Evolutionary conservation across 2,329 filamentous ascomycete genomes (phyloP).

Genomic region (Westerdykella aurantiaca): DNA sequence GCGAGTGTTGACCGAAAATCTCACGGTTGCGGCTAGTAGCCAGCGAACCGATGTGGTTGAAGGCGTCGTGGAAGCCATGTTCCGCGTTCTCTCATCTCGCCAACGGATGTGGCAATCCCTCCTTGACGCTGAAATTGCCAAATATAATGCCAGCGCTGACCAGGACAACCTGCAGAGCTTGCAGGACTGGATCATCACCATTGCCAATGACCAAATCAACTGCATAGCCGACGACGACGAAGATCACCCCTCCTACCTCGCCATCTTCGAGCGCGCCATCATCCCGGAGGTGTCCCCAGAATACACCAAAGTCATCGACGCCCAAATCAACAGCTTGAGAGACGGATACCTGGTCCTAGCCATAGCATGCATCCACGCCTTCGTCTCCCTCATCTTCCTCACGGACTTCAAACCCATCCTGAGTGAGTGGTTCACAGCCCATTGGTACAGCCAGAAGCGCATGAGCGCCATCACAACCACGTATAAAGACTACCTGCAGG

Average conservation of each 20-base stretch:
- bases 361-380: slow-evolving; percentile 85
- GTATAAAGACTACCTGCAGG: slow-evolving; percentile 87
- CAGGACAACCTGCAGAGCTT: slow-evolving; percentile 65
- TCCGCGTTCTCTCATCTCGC: slow-evolving; percentile 72
- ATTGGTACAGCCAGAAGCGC: slow-evolving; percentile 79
- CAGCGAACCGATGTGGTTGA: slow-evolving; percentile 86
- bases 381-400: slow-evolving; percentile 79
- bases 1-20: slow-evolving; percentile 93
- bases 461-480: slow-evolving; percentile 94
- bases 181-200: slow-evolving; percentile 90
- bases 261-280: slow-evolving; percentile 78
- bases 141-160: slow-evolving; percentile 56
- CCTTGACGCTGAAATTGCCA: slow-evolving; percentile 75
- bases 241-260: slow-evolving; percentile 66
- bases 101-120: slow-evolving; percentile 84
- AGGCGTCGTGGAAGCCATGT: slow-evolving; percentile 94
- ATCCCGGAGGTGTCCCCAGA: slow-evolving; percentile 72
- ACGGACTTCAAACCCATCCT: slow-evolving; percentile 84
- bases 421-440: slow-evolving; percentile 81
- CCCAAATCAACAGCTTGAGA: slow-evolving; percentile 68
- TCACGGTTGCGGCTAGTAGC: slow-evolving; percentile 77
- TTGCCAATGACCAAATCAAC: slow-evolving; percentile 97
- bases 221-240: slow-evolving; percentile 82
- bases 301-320: slow-evolving; percentile 66
- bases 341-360: slow-evolving; percentile 94